Percentiles rank a stretch among this genome's conserved stretches.
Evolutionary conservation across 1,139 yeast species (phyloP).

Genomic region (Sugiyamaella pinicola): DNA sequence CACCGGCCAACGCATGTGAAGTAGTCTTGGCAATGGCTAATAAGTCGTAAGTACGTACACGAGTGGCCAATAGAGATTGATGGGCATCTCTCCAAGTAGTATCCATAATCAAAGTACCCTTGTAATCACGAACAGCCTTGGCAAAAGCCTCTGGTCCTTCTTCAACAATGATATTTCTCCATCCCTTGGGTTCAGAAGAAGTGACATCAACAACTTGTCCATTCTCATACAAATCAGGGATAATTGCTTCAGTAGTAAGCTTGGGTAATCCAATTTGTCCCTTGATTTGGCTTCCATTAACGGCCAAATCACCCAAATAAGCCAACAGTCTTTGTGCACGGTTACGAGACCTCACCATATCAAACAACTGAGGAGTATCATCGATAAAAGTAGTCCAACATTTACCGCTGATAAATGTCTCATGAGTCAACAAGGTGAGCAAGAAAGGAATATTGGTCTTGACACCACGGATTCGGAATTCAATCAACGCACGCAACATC

Average conservation of each 20-base stretch:
- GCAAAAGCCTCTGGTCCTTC: slow-evolving; percentile 92
- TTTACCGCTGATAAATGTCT: slow-evolving; percentile 80
- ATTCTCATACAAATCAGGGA: slow-evolving; percentile 67
- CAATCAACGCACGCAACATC: slow-evolving; percentile 95
- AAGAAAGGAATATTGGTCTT: slow-evolving; percentile 97
- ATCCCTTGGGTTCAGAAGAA: slow-evolving; percentile 69
- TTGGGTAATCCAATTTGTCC: slow-evolving; percentile 95
- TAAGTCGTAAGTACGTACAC: slow-evolving; percentile 92
- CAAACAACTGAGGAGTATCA: slow-evolving; percentile 94
- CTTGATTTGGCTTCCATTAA: slow-evolving; percentile 91
- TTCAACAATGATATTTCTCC: slow-evolving; percentile 84
- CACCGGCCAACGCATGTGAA: slow-evolving; percentile 84
- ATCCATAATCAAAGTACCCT: slow-evolving; percentile 93
- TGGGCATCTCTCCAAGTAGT: slow-evolving; percentile 99
- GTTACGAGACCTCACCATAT: slow-evolving; percentile 92
- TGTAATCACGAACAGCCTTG: slow-evolving; percentile 74
- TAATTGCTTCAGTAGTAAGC: slow-evolving; percentile 67
- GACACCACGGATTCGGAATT: slow-evolving; percentile 97
- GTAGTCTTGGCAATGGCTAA: slow-evolving; percentile 92
- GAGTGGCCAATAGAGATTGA: slow-evolving; percentile 95
- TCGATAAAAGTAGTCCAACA: slow-evolving; percentile 99
- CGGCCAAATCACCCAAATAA: slow-evolving; percentile 88
- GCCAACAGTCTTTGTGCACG: slow-evolving; percentile 92
- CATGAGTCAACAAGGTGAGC: slow-evolving; percentile 88
- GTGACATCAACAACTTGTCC: slow-evolving; percentile 61